Conservation (phyloP, 768 basidiomycete species). For the Clavaria fumosa region DNA sequence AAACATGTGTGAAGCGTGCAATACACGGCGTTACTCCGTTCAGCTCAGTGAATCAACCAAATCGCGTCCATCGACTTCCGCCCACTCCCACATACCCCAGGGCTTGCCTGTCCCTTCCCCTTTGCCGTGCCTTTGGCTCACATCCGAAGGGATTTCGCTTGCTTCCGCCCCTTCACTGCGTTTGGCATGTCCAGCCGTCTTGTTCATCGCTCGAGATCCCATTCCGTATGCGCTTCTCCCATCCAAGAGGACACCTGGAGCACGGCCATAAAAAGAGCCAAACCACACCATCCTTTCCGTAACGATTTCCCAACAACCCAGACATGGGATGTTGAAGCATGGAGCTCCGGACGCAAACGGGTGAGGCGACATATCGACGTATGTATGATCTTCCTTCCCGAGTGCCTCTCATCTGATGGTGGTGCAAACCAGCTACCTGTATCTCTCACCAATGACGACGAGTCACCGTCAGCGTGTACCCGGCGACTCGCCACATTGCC, state of each 20-base stretch:
- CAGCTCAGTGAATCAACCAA: no score
- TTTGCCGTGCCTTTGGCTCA: no score
- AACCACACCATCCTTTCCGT: constrained; percentile 25
- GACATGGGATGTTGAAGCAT: constrained; percentile 38
- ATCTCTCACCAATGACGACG: no score
- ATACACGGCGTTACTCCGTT: no score
- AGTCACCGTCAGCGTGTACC: constrained; percentile 16
- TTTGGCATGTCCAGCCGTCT: no score
- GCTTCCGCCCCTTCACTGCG: no score
- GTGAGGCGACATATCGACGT: constrained; percentile 35
- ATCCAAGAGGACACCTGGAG: constrained; percentile 23
- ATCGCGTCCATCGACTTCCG: no score
- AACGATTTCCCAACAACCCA: constrained; percentile 22
- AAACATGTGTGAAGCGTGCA: no score
- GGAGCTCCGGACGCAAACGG: constrained; percentile 40
- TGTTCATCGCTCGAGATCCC: constrained; percentile 39
- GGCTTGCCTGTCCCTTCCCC: no score
- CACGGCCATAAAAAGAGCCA: constrained; percentile 33
- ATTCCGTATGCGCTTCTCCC: constrained; percentile 25
- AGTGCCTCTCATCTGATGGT: neutral
- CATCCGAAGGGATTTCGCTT: no score
- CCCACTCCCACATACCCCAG: no score
- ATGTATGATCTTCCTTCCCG: constrained; percentile 12
- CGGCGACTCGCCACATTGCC: constrained; percentile 26
- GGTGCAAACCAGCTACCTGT: no score